Conservation (phyloP, 2,329 filamentous ascomycete genomes). For the Macroventuria anomochaeta region DNA sequence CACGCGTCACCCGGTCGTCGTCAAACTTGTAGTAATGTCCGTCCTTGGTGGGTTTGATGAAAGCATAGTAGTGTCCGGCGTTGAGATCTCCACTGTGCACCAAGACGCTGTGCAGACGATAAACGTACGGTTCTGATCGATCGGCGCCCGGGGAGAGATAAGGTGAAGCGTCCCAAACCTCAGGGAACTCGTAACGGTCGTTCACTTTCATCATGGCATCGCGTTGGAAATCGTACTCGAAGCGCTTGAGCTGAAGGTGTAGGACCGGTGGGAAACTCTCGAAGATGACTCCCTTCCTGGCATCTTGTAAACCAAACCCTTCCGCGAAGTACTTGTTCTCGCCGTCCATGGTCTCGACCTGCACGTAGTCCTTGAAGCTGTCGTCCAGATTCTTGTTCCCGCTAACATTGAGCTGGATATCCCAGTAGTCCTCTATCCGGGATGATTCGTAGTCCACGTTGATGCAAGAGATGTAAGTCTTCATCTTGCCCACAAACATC, state of each 20-base stretch:
- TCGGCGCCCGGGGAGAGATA: slow-evolving; percentile 88
- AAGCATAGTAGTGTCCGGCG: slow-evolving; percentile 97
- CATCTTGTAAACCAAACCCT: slow-evolving; percentile 90
- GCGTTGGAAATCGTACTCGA: slow-evolving; percentile 95
- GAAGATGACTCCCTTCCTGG: slow-evolving; percentile 97
- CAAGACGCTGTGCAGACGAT: slow-evolving; percentile 91
- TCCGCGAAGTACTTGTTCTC: slow-evolving; percentile 99
- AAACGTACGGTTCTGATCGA: slow-evolving; percentile 85
- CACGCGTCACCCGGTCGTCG: slow-evolving; percentile 95
- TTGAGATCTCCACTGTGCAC: slow-evolving; percentile 97
- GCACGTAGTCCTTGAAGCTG: slow-evolving; percentile 94
- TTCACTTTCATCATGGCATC: slow-evolving; percentile 99
- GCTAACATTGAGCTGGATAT: slow-evolving; percentile 95
- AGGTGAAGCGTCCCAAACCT: slow-evolving; percentile 80
- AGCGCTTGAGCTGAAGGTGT: slow-evolving; percentile 94
- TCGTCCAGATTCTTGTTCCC: slow-evolving; percentile 92
- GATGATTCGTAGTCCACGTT: slow-evolving; percentile 98
- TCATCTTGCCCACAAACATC: slow-evolving; percentile 97
- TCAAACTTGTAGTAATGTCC: slow-evolving; percentile 97
- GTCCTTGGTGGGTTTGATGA: slow-evolving; percentile 87
- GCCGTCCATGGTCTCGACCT: slow-evolving; percentile 94
- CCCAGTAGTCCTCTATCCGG: slow-evolving; percentile 96
- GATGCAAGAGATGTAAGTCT: slow-evolving; percentile 98
- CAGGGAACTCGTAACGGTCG: slow-evolving; percentile 88
- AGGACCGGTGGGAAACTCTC: slow-evolving; percentile 92